Percentiles rank a stretch among this genome's conserved stretches.
These are phyloP conservation scores for Penicillium sp. DNA, from an alignment of 2,329 filamentous ascomycete genomes.

Conservation along the genomic window DNA sequence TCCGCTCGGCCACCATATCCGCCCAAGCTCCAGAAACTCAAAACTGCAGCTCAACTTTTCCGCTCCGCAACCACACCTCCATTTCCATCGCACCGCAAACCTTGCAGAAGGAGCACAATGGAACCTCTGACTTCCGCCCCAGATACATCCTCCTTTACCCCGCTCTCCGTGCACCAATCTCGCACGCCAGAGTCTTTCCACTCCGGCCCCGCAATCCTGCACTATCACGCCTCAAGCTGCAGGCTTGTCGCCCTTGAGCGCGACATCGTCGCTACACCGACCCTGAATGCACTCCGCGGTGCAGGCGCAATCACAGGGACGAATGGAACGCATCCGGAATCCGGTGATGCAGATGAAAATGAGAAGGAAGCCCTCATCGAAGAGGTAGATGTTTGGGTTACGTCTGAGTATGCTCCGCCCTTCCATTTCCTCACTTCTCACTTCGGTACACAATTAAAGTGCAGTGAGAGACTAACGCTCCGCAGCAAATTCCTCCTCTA, in stretches of 20 bases:
- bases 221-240: conserved; percentile 52
- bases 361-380: conserved; percentile 45
- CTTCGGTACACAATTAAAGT: background rate
- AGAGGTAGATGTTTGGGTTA: conserved; percentile 52
- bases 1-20: conserved; percentile 13
- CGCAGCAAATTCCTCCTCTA: conserved; percentile 52
- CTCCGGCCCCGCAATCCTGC: conserved; percentile 50
- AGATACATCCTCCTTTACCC: conserved; percentile 46
- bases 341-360: conserved; percentile 17
- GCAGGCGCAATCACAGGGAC: conserved; percentile 24
- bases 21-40: conserved; percentile 14
- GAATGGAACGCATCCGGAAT: conserved; percentile 14
- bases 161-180: conserved; percentile 53
- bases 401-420: conserved; percentile 47
- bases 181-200: conserved; percentile 55
- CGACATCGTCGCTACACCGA: conserved; percentile 43
- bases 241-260: conserved; percentile 49
- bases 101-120: conserved; percentile 36
- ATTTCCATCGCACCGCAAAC: conserved; percentile 6
- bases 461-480: conserved; percentile 15
- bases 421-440: background rate
- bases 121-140: conserved; percentile 48
- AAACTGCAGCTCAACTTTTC: conserved; percentile 16
- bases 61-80: conserved; percentile 11
- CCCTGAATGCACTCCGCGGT: conserved; percentile 37